Evolutionary conservation across 2,329 filamentous ascomycete species (phyloP).

Genomic region (Aurifilum marmelostoma): DNA sequence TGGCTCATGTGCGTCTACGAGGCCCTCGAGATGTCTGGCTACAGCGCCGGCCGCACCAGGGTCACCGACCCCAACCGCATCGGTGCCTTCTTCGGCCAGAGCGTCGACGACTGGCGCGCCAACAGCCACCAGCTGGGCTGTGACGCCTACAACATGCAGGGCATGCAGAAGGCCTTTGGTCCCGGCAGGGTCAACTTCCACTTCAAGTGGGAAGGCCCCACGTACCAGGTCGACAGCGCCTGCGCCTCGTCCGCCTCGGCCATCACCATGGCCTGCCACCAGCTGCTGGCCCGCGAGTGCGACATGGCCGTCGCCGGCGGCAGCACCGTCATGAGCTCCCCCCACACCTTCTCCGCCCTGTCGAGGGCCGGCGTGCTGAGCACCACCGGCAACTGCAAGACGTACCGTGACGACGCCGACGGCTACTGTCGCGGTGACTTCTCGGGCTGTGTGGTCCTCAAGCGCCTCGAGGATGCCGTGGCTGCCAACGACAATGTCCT

Average conservation of each 20-base stretch:
- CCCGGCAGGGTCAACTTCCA: slow-evolving; percentile 39
- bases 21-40: slow-evolving; percentile 37
- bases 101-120: slow-evolving; percentile 27
- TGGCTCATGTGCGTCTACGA: slow-evolving; percentile 47
- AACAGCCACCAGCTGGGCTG: slow-evolving; percentile 26
- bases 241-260: slow-evolving; percentile 45
- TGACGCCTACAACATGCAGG: slow-evolving; percentile 45
- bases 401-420: slow-evolving; percentile 41
- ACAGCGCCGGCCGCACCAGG: slow-evolving; percentile 27
- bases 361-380: slow-evolving; percentile 39
- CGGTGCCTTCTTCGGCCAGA: slow-evolving; percentile 44
- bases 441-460: slow-evolving; percentile 48
- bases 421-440: slow-evolving; percentile 60
- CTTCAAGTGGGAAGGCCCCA: slow-evolving; percentile 42
- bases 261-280: slow-evolving; percentile 41
- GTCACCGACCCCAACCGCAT: slow-evolving; percentile 30
- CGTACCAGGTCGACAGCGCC: slow-evolving; percentile 40
- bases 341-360: slow-evolving; percentile 33
- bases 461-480: slow-evolving; percentile 50
- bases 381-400: slow-evolving; percentile 39
- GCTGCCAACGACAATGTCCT: slow-evolving; percentile 50
- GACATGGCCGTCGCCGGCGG: slow-evolving; percentile 39
- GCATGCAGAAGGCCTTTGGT: slow-evolving; percentile 36
- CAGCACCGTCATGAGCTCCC: slow-evolving; percentile 37
- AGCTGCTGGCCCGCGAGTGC: slow-evolving; percentile 37